Conservation (phyloP, 2,329 filamentous ascomycete genomes). For the Boeremia exigua region DNA sequence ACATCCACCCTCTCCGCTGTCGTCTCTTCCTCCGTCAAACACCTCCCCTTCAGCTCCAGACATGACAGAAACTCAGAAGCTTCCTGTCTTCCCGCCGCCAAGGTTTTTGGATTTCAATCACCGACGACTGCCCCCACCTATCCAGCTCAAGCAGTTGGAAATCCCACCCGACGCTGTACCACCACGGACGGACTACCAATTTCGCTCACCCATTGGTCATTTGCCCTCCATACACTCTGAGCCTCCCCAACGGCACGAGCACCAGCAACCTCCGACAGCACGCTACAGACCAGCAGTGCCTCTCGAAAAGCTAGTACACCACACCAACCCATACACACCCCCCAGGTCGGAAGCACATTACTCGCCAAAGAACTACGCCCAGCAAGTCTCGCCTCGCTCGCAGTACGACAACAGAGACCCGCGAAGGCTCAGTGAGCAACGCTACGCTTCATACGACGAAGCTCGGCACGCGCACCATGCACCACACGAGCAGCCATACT, state of each 20-base stretch:
- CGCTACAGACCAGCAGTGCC: slow-evolving; percentile 38
- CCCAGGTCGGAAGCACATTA: slow-evolving; percentile 49
- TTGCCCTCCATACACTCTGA: slow-evolving; percentile 46
- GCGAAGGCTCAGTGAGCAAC: slow-evolving; percentile 37
- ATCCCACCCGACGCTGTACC: slow-evolving; percentile 48
- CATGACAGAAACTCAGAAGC: slow-evolving; percentile 56
- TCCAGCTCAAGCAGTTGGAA: slow-evolving; percentile 48
- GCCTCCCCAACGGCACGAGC: slow-evolving; percentile 39
- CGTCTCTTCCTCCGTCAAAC: slow-evolving; percentile 51
- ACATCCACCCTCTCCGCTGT: slow-evolving; percentile 48
- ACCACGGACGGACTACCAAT: slow-evolving; percentile 47
- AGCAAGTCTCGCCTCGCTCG: slow-evolving; percentile 47
- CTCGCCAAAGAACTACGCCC: slow-evolving; percentile 49
- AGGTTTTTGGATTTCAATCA: slow-evolving; percentile 49
- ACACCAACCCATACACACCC: slow-evolving; percentile 48
- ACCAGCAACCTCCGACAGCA: slow-evolving; percentile 31
- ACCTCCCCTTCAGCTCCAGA: slow-evolving; percentile 41
- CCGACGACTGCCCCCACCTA: slow-evolving; percentile 49
- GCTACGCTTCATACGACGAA: slow-evolving; percentile 43
- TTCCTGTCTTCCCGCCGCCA: slow-evolving; percentile 49
- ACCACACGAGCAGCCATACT: slow-evolving; percentile 42
- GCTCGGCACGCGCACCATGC: slow-evolving; percentile 35
- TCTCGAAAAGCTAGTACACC: slow-evolving; percentile 45
- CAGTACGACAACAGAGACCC: slow-evolving; percentile 41
- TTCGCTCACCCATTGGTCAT: slow-evolving; percentile 48